phyloP scores from a whole-genome alignment of 345 rosid genomes.

The Cardamine chenopodiifolia region DNA sequence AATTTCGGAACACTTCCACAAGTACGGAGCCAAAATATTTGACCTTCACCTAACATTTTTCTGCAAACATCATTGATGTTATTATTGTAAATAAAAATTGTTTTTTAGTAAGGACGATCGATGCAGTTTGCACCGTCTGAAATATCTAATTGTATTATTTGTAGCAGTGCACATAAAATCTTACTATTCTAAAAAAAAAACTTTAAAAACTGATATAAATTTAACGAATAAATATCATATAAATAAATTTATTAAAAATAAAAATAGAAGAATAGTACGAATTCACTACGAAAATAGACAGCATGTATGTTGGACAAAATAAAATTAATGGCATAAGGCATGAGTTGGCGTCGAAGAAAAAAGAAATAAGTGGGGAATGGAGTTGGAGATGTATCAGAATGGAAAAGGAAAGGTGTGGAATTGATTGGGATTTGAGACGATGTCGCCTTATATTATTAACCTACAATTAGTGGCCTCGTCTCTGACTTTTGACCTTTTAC shows the following conservation, averaged over 20 bases:
- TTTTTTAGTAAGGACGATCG: not conserved
- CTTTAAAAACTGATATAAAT: not conserved
- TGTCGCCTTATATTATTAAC: constrained; percentile 27
- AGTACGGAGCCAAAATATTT: constrained; percentile 3
- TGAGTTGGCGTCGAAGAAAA: not conserved
- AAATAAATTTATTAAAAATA: not conserved
- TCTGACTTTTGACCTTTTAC: constrained; percentile 33
- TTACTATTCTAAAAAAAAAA: not conserved
- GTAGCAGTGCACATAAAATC: not conserved
- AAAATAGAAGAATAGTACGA: constrained; percentile 1
- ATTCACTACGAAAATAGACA: constrained; percentile 22
- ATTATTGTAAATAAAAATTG: not conserved
- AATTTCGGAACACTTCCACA: not conserved
- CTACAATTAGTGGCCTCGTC: constrained; percentile 35
- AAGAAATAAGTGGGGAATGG: constrained; percentile 17
- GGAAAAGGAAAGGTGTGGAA: constrained; percentile 39
- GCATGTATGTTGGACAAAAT: not conserved
- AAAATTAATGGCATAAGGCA: constrained; percentile 24
- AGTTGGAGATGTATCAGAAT: constrained; percentile 38
- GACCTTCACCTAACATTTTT: constrained; percentile 1
- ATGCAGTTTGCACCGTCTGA: not conserved
- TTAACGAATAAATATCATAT: not conserved
- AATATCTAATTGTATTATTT: not conserved
- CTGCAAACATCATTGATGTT: not conserved
- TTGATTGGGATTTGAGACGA: constrained; percentile 24